Base-by-base conservation (phyloP, 2,329 filamentous ascomycete species). In the Colletotrichum sp. region DNA sequence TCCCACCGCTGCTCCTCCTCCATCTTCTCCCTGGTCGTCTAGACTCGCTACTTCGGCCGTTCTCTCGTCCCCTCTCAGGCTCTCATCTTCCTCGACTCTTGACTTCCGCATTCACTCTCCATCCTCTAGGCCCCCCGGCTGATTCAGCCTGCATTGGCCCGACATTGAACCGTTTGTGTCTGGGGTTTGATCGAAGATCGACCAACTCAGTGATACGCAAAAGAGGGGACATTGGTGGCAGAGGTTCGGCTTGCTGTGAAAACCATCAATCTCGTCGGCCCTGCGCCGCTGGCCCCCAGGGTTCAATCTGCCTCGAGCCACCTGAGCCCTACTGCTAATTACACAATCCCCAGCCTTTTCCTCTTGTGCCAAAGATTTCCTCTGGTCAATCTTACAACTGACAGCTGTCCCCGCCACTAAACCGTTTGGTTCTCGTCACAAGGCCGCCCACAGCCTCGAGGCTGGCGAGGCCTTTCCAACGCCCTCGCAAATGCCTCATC, bases 321-420 rank as follows among this genome's bases (percentile, higher is more conserved):
- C 68, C 68, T 66, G 63, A 69, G 66, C 57, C 64, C 66, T 68
- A 57, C 47, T 55, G 47, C 68, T 63, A 66, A 74, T 74, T 71
- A 74, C 57, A 57, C 62, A 24, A 57, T 31, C 34, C 9, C 66
- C 55, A 66, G 51, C 33, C 66, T 69, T 69, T 55, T 36, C 58
- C 38, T 38, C 64, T 73, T 66, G 16, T 9, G 54, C 33, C 54
- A 66, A 59, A 31, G 38, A 66, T 71, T 72, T 36, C 21, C 58
- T 33, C 29, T 73, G 27, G 34, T 29, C 68, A 55, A 66, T 63
- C 47, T 62, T 57, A 57, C 55, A 72, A 63, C 29, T 63, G 55
- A 51, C 62, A 36, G 47, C 68, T 63, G 21, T 12, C 43, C 43
- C 36, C n/a, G 34, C 21, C 29, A 31, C n/a, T 43, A n/a, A 62